Percentiles rank a stretch among this genome's conserved stretches.
These are phyloP conservation scores for Draba incana DNA, from an alignment of 345 rosid species.

Conservation along the genomic window DNA sequence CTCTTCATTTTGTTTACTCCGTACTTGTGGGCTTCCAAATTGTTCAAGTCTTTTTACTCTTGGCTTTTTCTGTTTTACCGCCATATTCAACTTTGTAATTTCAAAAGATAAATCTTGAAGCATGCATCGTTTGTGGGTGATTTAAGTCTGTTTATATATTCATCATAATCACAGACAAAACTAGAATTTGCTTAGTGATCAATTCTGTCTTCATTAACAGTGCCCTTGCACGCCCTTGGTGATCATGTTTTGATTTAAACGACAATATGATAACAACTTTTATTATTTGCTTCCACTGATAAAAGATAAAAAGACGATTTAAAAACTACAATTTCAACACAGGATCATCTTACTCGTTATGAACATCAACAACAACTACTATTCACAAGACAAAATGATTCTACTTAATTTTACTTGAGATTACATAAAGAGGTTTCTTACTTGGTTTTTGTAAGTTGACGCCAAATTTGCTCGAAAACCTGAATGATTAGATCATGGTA, in stretches of 20 bases:
- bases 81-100: constrained; percentile 34
- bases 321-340: neutral
- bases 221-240: constrained; percentile 26
- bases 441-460: constrained; percentile 33
- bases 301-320: neutral
- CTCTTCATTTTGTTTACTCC: constrained; percentile 2
- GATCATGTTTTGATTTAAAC: constrained; percentile 28
- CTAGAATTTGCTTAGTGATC: constrained; percentile 23
- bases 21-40: constrained; percentile 28
- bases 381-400: constrained; percentile 22
- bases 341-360: constrained; percentile 22
- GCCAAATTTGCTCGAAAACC: constrained; percentile 85
- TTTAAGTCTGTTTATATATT: constrained; percentile 15
- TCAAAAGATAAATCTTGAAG: constrained; percentile 28
- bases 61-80: constrained; percentile 36
- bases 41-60: constrained; percentile 23
- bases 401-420: too few species aligned
- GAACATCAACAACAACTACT: constrained; percentile 31
- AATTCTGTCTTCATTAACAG: constrained; percentile 5
- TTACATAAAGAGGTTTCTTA: constrained; percentile 16
- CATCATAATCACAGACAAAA: constrained; percentile 27
- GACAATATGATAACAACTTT: constrained; percentile 41
- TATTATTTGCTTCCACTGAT: constrained; percentile 22
- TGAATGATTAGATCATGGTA: constrained; percentile 71
- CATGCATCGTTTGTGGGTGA: too few species aligned